phyloP scores from a whole-genome alignment of 345 rosid genomes.

The Carallia brachiata region DNA sequence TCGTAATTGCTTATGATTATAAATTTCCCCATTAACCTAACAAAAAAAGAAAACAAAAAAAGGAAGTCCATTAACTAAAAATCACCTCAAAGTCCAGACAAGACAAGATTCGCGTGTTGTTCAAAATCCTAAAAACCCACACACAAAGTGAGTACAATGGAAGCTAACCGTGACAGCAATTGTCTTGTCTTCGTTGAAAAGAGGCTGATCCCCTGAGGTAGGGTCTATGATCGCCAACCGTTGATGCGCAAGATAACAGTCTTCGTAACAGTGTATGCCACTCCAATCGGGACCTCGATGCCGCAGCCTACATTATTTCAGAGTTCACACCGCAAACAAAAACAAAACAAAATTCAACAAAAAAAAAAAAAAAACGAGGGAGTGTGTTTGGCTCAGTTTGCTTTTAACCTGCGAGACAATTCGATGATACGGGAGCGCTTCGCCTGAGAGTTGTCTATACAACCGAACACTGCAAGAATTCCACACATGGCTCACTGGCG shows the following conservation, averaged over 20 bases:
- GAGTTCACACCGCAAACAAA: slow-evolving; percentile 1
- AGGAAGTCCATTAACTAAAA: neutral
- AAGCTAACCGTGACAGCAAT: slow-evolving; percentile 58
- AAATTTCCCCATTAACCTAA: slow-evolving; percentile 87
- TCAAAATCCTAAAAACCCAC: too few relatives aligned
- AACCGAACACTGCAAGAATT: slow-evolving; percentile 74
- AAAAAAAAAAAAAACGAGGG: neutral
- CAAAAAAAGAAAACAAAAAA: slow-evolving; percentile 18
- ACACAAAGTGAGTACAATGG: too few relatives aligned
- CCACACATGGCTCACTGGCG: slow-evolving; percentile 66
- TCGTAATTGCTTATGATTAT: slow-evolving; percentile 67
- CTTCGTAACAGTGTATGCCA: slow-evolving; percentile 60
- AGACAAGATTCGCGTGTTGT: too few relatives aligned
- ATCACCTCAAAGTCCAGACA: neutral
- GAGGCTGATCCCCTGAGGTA: slow-evolving; percentile 84
- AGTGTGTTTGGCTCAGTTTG: neutral
- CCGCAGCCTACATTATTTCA: slow-evolving; percentile 45
- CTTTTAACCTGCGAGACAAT: slow-evolving; percentile 59
- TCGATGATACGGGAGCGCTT: slow-evolving; percentile 84
- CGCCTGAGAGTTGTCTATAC: slow-evolving; percentile 64
- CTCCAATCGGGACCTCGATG: slow-evolving; percentile 95
- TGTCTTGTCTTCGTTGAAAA: slow-evolving; percentile 71
- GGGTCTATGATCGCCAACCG: slow-evolving; percentile 82
- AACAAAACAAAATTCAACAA: neutral
- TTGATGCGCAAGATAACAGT: slow-evolving; percentile 77